These are phyloP conservation scores for Populus hybrid DNA, from an alignment of 441 rosid species.

Conservation along the genomic window DNA sequence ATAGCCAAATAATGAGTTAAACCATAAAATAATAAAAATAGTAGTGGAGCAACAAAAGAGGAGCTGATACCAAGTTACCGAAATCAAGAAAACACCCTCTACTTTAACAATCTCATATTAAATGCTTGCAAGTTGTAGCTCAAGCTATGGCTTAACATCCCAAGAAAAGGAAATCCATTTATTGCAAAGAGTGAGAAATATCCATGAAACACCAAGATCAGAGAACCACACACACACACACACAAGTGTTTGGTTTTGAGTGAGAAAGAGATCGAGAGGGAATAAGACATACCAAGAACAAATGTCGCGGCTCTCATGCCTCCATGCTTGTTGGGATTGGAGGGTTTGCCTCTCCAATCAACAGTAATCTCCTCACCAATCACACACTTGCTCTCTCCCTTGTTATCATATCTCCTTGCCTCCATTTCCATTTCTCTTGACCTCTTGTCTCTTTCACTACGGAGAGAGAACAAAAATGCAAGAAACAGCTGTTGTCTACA, in stretches of 20 bases:
- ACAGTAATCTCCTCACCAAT: constrained; percentile 40
- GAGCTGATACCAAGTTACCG: not conserved
- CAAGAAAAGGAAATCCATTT: not conserved
- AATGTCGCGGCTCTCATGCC: constrained; percentile 83
- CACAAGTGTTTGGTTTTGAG: not conserved
- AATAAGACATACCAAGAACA: constrained; percentile 58
- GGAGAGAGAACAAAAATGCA: not conserved
- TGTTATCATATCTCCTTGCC: not conserved
- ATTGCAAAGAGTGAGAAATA: not conserved
- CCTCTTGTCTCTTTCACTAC: not conserved
- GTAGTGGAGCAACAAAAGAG: not conserved
- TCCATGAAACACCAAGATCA: not conserved
- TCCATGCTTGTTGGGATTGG: constrained; percentile 69
- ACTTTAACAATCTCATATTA: not conserved
- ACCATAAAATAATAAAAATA: not conserved
- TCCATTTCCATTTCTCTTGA: constrained; percentile 34
- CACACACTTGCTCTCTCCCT: constrained; percentile 3
- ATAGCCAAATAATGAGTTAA: not conserved
- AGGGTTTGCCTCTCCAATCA: constrained; percentile 87
- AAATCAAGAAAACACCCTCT: not conserved
- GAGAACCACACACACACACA: not conserved
- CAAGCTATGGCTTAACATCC: not conserved
- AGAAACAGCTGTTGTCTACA: constrained; percentile 15
- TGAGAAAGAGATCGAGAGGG: not conserved
- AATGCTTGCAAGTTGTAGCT: not conserved